Conservation (phyloP, 345 rosid species). For the Rhizophora mangle region DNA sequence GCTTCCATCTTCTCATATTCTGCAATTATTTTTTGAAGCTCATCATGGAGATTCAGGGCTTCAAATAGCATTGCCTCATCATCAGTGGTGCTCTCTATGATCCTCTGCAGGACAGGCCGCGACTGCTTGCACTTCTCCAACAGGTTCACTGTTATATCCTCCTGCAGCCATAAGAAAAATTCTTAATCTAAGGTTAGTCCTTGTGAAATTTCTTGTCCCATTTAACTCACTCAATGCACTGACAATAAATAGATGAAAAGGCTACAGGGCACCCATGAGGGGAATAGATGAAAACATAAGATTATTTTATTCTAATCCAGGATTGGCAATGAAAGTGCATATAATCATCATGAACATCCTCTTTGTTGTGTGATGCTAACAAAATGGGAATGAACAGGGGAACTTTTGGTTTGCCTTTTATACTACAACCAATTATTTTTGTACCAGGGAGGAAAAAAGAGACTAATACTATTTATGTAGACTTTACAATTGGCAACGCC, state of each 20-base stretch:
- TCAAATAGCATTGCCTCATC: constrained; percentile 76
- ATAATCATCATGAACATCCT: too few species aligned
- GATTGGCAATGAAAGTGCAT: too few species aligned
- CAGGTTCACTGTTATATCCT: constrained; percentile 59
- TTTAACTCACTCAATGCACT: not conserved
- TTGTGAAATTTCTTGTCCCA: not conserved
- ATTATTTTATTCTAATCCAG: too few species aligned
- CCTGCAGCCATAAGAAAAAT: constrained; percentile 40
- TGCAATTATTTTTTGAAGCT: constrained; percentile 56
- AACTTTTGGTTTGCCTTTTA: too few species aligned
- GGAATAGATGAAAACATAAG: too few species aligned
- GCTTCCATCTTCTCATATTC: constrained; percentile 40
- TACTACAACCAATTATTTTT: too few species aligned
- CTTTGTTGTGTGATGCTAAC: too few species aligned
- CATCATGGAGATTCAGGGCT: constrained; percentile 72
- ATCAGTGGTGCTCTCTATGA: constrained; percentile 67
- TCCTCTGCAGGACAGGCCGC: constrained; percentile 58
- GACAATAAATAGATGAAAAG: not conserved
- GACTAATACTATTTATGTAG: too few species aligned
- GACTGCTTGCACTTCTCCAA: constrained; percentile 77
- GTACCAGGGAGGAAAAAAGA: too few species aligned
- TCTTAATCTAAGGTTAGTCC: constrained; percentile 4
- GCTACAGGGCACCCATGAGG: not conserved
- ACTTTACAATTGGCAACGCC: too few species aligned
- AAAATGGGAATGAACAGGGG: too few species aligned